Base-by-base conservation (phyloP, 371 early-diverging fungal species). In the Nematocida sp. region DNA sequence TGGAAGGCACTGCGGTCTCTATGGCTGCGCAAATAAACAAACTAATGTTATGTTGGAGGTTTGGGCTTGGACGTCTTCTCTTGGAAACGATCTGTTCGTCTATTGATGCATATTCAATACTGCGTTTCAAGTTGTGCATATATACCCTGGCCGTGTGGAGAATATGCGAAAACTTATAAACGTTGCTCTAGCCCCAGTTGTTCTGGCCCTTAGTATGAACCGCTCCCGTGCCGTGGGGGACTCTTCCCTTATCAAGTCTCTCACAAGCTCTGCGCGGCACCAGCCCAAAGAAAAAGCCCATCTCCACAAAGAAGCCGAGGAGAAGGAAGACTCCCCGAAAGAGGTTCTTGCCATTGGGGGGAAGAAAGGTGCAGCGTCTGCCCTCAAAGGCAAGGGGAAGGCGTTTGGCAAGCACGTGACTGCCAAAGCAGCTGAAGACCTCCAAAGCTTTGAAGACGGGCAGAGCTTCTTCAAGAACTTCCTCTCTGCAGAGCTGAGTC, bases 141-240 rank as follows among this genome's bases (percentile, higher is more conserved):
- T 67, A 67, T 27, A 53, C 19, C 27, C n/a, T 23, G 27, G 8
- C 15, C 19, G 5, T 13, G 19, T 29, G 19, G 15, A 40, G 41
- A 49, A 46, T 67, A 67, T 67, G 67, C 54, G 56, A 25, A 67
- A 63, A 63, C 37, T 54, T 25, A 27, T 67, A 36, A 11, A n/a
- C 41, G 4, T 67, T 36, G 51, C 58, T 45, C 34, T 58, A 21
- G 25, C 58, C n/a, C 41, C 46, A 31, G 25, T 53, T 45, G 19
- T 58, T 46, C 27, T 51, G 4, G 63, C 63, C 7, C 13, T 25
- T 21, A 51, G 51, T n/a, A 11, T 41, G 43, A 41, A 41, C n/a
- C 11, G 43, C 43, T 41, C n/a, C 43, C 43, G 11, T 41, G 43
- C 13, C 43, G 43, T 13, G 43, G 43, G 43, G 43, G 43, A 11